A percentile compares a stretch with the other conserved stretches of the same genome.
Evolutionary conservation across 208 protist genomes (phyloP).

Genomic region (Naegleria lovaniensis): DNA sequence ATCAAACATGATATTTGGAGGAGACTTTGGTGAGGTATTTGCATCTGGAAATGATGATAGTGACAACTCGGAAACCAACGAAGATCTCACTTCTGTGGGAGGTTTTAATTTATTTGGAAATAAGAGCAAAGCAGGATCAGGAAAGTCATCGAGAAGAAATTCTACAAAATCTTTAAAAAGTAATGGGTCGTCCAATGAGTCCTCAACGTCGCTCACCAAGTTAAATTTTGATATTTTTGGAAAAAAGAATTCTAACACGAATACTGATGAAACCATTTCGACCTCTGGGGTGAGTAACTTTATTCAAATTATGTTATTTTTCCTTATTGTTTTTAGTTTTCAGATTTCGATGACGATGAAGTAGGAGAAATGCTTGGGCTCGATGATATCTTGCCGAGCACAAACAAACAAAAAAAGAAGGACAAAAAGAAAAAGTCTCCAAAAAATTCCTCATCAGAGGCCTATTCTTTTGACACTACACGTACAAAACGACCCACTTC

Average conservation of each 20-base stretch:
- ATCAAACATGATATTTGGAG: not conserved
- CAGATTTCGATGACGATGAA: not conserved
- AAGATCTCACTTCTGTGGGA: not conserved
- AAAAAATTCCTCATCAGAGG: not conserved
- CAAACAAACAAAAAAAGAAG: not conserved
- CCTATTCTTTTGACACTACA: not conserved
- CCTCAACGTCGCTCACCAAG: not conserved
- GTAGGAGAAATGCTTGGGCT: not conserved
- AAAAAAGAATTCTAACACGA: constrained; percentile 3
- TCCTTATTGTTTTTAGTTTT: not conserved
- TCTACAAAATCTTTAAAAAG: not conserved
- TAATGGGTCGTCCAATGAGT: not conserved
- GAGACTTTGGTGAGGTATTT: not conserved
- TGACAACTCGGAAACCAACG: not conserved
- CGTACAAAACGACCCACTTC: not conserved
- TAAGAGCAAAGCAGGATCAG: not conserved
- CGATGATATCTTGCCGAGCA: not conserved
- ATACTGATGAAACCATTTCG: not conserved
- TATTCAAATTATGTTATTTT: not conserved
- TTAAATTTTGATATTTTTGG: not conserved
- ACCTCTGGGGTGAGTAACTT: not conserved
- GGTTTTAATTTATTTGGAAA: not conserved
- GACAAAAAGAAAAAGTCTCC: not conserved
- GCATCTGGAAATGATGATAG: not conserved
- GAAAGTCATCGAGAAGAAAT: not conserved